Percentiles rank a stretch among this genome's conserved stretches.
phyloP scores from a whole-genome alignment of 2,329 filamentous ascomycete genomes.

The Colletotrichum phormii region DNA sequence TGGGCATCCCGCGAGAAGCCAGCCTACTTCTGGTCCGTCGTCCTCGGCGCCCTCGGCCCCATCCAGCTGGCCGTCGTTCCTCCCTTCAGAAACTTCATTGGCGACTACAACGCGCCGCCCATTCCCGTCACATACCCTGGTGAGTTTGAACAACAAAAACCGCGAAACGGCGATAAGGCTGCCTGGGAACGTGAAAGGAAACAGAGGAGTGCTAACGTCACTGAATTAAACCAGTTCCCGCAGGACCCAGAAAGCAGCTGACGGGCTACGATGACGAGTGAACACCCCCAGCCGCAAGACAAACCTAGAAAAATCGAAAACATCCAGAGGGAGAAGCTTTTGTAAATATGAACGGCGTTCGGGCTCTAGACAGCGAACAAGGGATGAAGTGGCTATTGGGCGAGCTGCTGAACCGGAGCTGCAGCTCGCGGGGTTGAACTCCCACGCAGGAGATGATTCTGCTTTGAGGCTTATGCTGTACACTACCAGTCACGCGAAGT shows the following conservation, averaged over 20 bases:
- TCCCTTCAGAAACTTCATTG: slow-evolving; percentile 77
- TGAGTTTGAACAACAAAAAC: slow-evolving; percentile 61
- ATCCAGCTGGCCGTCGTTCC: slow-evolving; percentile 77
- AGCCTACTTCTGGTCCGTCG: slow-evolving; percentile 88
- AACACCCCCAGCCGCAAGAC: slow-evolving; percentile 5
- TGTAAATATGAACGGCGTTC: slow-evolving; percentile 42
- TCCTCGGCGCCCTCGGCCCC: slow-evolving; percentile 80
- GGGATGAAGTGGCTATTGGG: slow-evolving; percentile 1
- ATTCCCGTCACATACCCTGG: slow-evolving; percentile 94
- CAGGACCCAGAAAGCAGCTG: slow-evolving; percentile 68
- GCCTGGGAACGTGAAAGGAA: background rate
- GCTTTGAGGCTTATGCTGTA: slow-evolving; percentile 21
- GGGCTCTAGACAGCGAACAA: slow-evolving; percentile 29
- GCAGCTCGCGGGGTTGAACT: background rate
- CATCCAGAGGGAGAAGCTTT: slow-evolving; percentile 3
- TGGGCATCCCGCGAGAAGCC: slow-evolving; percentile 92
- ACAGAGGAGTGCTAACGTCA: background rate
- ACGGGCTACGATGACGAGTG: slow-evolving; percentile 70
- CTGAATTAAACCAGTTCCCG: slow-evolving; percentile 59
- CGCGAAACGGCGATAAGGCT: too few relatives aligned
- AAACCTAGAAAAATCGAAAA: background rate
- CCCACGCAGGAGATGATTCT: background rate
- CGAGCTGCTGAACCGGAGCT: slow-evolving; percentile 8
- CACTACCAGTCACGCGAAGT: slow-evolving; percentile 25
- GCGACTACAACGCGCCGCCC: slow-evolving; percentile 76